A percentile compares a stretch with the other conserved stretches of the same genome.
Evolutionary conservation across 2,329 filamentous ascomycete species (phyloP).

Genomic region (Fulvia fulva): DNA sequence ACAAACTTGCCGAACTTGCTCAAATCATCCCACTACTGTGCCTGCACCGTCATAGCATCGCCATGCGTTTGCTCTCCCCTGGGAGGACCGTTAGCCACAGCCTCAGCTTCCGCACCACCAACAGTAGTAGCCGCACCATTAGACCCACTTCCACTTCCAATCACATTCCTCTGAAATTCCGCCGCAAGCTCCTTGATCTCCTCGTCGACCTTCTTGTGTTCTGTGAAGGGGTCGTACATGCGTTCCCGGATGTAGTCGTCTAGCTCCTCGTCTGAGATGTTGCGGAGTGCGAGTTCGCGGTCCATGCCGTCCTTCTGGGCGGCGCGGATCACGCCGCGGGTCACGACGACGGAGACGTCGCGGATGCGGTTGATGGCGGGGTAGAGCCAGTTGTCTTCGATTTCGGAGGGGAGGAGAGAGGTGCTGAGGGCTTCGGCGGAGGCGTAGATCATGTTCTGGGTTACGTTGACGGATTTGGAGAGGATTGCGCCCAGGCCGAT

Average conservation of each 20-base stretch:
- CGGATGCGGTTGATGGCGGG: conserved; percentile 83
- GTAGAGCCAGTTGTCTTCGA: conserved; percentile 81
- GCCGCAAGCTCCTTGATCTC: conserved; percentile 24
- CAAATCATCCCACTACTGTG: neutral
- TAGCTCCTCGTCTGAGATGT: conserved; percentile 64
- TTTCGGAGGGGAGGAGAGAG: conserved; percentile 75
- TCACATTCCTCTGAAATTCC: conserved; percentile 7
- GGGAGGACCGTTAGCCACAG: conserved; percentile 7
- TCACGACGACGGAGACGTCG: conserved; percentile 80
- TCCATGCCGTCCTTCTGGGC: conserved; percentile 71
- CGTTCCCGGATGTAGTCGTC: conserved; percentile 57
- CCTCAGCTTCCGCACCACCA: neutral
- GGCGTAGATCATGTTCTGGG: conserved; percentile 95
- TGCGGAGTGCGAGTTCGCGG: conserved; percentile 57
- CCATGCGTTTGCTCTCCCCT: conserved; percentile 8
- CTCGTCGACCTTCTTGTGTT: conserved; percentile 38
- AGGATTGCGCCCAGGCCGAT: conserved; percentile 91
- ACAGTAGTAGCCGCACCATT: neutral
- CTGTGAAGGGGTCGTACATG: conserved; percentile 52
- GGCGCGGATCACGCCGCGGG: conserved; percentile 87
- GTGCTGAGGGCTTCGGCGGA: conserved; percentile 77
- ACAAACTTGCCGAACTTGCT: neutral
- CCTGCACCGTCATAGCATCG: conserved; percentile 9
- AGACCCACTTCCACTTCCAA: neutral
- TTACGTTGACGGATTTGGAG: conserved; percentile 79